Evolutionary conservation across 2,329 filamentous ascomycete genomes (phyloP).

Genomic region (Macrophomina pseudophaseolina): DNA sequence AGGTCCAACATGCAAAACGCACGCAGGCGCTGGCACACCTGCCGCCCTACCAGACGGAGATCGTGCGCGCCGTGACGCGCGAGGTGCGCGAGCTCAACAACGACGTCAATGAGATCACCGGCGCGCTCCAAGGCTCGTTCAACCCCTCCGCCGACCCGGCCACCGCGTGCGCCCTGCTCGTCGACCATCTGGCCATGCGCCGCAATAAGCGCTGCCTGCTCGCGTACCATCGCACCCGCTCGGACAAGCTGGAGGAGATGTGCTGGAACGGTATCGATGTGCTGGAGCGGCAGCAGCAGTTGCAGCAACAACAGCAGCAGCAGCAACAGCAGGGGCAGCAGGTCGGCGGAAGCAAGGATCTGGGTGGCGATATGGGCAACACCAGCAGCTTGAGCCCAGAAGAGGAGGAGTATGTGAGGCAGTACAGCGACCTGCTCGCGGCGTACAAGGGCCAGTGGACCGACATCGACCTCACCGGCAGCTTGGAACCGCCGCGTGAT

Average conservation of each 20-base stretch:
- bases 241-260: conserved; percentile 89
- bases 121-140: conserved; percentile 68
- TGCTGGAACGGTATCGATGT: conserved; percentile 91
- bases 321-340: conserved; percentile 36
- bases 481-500: conserved; percentile 90
- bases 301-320: conserved; percentile 56
- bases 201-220: conserved; percentile 95
- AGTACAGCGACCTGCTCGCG: conserved; percentile 90
- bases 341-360: conserved; percentile 35
- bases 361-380: conserved; percentile 55
- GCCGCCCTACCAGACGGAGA: conserved; percentile 89
- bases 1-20: conserved; percentile 96
- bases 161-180: conserved; percentile 84
- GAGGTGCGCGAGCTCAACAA: conserved; percentile 94
- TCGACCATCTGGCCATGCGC: conserved; percentile 93
- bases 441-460: conserved; percentile 99
- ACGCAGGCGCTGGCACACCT: conserved; percentile 85
- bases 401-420: conserved; percentile 77
- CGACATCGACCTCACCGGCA: conserved; percentile 93
- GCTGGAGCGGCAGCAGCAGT: conserved; percentile 67
- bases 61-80: conserved; percentile 83
- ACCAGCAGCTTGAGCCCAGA: conserved; percentile 87
- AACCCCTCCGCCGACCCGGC: conserved; percentile 82
- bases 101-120: conserved; percentile 80
- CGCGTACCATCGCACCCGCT: conserved; percentile 88